Base-by-base conservation (phyloP, 805 yeast genomes). In the Kodamaea kakaduensis region DNA sequence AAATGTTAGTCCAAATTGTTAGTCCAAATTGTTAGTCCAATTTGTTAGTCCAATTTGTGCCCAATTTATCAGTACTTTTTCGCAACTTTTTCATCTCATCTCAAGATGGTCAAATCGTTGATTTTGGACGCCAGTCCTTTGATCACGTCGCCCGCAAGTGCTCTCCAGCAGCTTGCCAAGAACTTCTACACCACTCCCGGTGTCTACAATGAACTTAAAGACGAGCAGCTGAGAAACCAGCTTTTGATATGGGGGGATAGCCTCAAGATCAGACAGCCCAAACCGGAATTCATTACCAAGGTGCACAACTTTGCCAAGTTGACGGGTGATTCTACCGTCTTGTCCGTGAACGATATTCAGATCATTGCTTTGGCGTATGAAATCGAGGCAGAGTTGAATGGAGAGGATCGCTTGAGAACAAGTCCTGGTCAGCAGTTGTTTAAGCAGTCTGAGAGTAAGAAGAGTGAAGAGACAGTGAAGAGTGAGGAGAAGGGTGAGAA, bases 61-160 rank as follows among this genome's bases (percentile, higher is more conserved):
- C n/a, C n/a, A n/a, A n/a, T n/a, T n/a, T n/a, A n/a, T n/a, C n/a
- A n/a, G n/a, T n/a, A n/a, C n/a, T n/a, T n/a, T n/a, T n/a, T n/a
- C n/a, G n/a, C n/a, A n/a, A n/a, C n/a, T n/a, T n/a, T 7, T 25
- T 24, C 35, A 32, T 32, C 35, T 23, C 35, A n/a, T 12, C 18
- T 17, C 17, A 19, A 19, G 6, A 16, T 9, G 19, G 34, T 78
- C 19, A 66, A 73, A 42, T 67, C 79, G 1, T 67, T 94, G 38
- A 84, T 86, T 21, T 70, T 93, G 46, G 98, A 93, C 72, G 97
- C 98, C 3, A 93, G 96, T 33, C 98, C 98, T 5, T 65, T 93
- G 46, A 84, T 93, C 47, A 83, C 95, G 2, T 94, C 86, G 50
- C 71, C 93, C 4, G 85, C 84, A 9, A 71, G 88, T 3, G 74